Conservation (phyloP, 768 basidiomycete species). For the Neoboletus brunneissimus region DNA sequence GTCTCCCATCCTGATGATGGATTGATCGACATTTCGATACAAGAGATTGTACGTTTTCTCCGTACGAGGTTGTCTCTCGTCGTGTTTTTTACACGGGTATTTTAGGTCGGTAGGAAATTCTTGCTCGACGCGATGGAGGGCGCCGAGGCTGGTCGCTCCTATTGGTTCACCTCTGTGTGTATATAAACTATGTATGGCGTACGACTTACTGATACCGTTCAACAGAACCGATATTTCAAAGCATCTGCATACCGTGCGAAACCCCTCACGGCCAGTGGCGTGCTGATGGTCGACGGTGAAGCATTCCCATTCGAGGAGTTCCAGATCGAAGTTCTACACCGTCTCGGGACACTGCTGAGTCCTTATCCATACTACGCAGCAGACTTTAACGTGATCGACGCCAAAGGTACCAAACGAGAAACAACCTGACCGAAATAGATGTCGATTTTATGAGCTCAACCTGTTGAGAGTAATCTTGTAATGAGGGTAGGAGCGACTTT, state of each 20-base stretch:
- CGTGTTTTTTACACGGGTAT: background rate
- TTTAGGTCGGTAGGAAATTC: slow-evolving; percentile 40
- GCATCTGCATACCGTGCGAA: slow-evolving; percentile 71
- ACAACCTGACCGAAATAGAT: background rate
- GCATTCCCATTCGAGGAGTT: slow-evolving; percentile 68
- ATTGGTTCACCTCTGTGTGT: slow-evolving; percentile 60
- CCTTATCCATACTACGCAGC: slow-evolving; percentile 52
- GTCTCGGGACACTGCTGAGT: slow-evolving; percentile 64
- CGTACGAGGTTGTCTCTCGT: background rate
- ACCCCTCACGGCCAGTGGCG: slow-evolving; percentile 51
- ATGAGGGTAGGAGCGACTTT: background rate
- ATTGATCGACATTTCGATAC: slow-evolving; percentile 65
- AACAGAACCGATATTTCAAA: slow-evolving; percentile 69
- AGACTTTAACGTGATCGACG: slow-evolving; percentile 41
- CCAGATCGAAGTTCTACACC: slow-evolving; percentile 72
- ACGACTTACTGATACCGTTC: slow-evolving; percentile 5
- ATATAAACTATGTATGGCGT: background rate
- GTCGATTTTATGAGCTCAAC: background rate
- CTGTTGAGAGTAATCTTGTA: background rate
- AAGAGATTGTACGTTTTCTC: slow-evolving; percentile 50
- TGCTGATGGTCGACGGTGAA: slow-evolving; percentile 78
- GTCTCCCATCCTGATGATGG: slow-evolving; percentile 79
- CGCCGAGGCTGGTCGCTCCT: slow-evolving; percentile 58
- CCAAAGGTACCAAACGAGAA: slow-evolving; percentile 22
- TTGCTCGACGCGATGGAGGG: slow-evolving; percentile 55